phyloP scores from a whole-genome alignment of 202 grass and related monocot species.

The Digitaria exilis region DNA sequence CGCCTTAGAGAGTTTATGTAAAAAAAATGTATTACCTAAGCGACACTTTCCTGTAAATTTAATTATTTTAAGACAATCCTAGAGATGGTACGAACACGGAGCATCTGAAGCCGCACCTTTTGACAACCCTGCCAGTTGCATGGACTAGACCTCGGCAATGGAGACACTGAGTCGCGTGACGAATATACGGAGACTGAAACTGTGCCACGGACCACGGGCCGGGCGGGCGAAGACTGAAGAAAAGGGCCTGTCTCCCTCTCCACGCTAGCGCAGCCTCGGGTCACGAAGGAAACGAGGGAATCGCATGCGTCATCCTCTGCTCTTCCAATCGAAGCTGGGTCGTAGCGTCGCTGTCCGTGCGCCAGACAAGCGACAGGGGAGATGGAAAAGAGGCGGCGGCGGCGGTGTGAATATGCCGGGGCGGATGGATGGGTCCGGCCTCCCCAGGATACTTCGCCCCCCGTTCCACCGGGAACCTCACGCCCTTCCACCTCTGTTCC shows the following conservation, averaged over 20 bases:
- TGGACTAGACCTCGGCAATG: too few species aligned
- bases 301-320: background rate
- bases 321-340: background rate
- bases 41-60: too few species aligned
- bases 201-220: too few species aligned
- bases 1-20: too few species aligned
- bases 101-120: too few species aligned
- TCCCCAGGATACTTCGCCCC: slow-evolving; percentile 57
- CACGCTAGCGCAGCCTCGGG: background rate
- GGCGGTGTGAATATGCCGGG: background rate
- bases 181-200: too few species aligned
- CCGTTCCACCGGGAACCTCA: background rate
- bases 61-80: too few species aligned
- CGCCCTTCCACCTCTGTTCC: background rate
- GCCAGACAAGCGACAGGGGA: background rate
- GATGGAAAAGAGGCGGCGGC: slow-evolving; percentile 24
- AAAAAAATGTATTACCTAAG: too few species aligned
- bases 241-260: background rate
- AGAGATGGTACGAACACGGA: too few species aligned
- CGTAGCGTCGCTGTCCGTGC: slow-evolving; percentile 30
- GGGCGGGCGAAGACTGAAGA: too few species aligned
- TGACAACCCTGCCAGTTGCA: too few species aligned
- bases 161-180: too few species aligned
- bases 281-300: background rate
- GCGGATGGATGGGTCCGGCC: slow-evolving; percentile 17